Conservation (phyloP, 345 rosid species). For the sweet orange (Citrus sinensis) region DVS_A1.0 CM039169.1:24966001-24966500, state of each 20-base stretch:
- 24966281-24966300: neutral
- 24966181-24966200: neutral
- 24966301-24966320: neutral
- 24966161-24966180: neutral
- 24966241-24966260: too few species aligned
- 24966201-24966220: neutral
- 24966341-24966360: neutral
- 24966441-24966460: neutral
- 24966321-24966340: neutral
- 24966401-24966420: neutral
- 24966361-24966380: neutral
- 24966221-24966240: neutral
- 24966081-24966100: slow-evolving; percentile 5
- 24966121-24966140: slow-evolving; percentile 3
- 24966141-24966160: slow-evolving; percentile 12
- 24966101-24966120: slow-evolving; percentile 18
- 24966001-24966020: too few species aligned
- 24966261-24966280: neutral
- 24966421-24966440: slow-evolving; percentile 3
- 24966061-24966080: slow-evolving; percentile 21
- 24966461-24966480: too few species aligned
- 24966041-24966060: slow-evolving; percentile 30
- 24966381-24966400: neutral
- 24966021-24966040: neutral
- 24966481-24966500: neutral